phyloP scores from a whole-genome alignment of 2,329 filamentous ascomycete genomes.

The Cercospora canescens region DNA sequence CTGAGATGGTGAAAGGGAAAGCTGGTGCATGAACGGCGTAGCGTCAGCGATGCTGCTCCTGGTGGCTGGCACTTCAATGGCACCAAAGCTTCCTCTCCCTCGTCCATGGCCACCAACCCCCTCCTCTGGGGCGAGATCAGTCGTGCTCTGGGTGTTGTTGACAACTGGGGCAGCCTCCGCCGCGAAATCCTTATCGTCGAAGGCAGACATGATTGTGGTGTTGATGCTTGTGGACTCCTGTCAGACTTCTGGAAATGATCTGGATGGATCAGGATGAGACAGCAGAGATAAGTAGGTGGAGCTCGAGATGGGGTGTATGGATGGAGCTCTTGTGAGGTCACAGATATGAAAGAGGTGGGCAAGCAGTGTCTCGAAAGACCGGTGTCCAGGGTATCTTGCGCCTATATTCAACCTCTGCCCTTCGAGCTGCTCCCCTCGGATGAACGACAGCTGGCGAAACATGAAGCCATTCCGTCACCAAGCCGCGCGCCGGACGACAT shows the following conservation, averaged over 20 bases:
- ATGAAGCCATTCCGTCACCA: conserved; percentile 1
- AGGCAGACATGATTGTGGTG: conserved; percentile 57
- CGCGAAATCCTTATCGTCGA: conserved; percentile 59
- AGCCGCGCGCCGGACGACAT: conserved; percentile 7
- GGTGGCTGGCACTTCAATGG: conserved; percentile 70
- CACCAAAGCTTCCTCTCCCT: conserved; percentile 36
- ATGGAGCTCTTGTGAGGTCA: conserved; percentile 7
- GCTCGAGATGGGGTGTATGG: conserved; percentile 1
- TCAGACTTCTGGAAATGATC: not conserved
- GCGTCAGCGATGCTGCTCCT: conserved; percentile 69
- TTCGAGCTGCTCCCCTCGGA: conserved; percentile 2
- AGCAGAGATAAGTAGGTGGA: not conserved
- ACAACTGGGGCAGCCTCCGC: conserved; percentile 39
- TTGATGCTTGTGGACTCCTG: not conserved
- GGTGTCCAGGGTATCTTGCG: conserved; percentile 10
- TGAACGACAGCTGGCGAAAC: conserved; percentile 1
- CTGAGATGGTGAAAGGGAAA: conserved; percentile 67
- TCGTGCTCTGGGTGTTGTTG: conserved; percentile 37
- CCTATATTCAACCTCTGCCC: conserved; percentile 12
- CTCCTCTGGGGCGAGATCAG: conserved; percentile 28
- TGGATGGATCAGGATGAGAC: not conserved
- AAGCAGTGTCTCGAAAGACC: not conserved
- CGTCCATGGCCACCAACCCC: conserved; percentile 22
- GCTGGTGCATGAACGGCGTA: conserved; percentile 69
- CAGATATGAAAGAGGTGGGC: conserved; percentile 1